Evolutionary conservation across 192 early-diverging fungal genomes (phyloP).

Genomic region (Coemansia sp.): DNA sequence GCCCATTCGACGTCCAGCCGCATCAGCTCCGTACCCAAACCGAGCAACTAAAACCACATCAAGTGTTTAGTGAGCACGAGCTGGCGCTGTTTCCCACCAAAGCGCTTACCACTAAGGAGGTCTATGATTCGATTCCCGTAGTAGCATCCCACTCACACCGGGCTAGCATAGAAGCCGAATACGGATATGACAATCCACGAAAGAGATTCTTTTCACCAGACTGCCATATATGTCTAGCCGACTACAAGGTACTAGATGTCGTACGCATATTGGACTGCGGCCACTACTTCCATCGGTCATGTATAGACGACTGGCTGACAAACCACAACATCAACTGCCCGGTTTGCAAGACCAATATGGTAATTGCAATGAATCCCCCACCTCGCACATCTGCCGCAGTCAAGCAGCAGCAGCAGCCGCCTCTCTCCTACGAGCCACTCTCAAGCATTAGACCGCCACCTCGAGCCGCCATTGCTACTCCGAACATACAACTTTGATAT

Average conservation of each 20-base stretch:
- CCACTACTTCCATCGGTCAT: constrained; percentile 61
- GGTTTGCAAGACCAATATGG: constrained; percentile 23
- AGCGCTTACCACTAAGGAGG: constrained; percentile 5
- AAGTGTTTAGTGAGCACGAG: constrained; percentile 11
- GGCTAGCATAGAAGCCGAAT: background rate
- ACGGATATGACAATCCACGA: background rate
- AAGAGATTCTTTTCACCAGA: constrained; percentile 17
- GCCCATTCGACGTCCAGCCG: background rate
- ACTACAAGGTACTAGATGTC: constrained; percentile 2
- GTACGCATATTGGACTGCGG: constrained; percentile 37
- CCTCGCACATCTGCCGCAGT: background rate
- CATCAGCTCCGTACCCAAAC: constrained; percentile 2
- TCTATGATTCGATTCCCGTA: background rate
- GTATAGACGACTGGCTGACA: constrained; percentile 56
- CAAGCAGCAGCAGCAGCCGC: background rate
- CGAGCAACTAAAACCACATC: constrained; percentile 1
- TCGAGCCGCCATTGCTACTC: background rate
- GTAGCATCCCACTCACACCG: background rate
- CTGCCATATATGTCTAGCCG: constrained; percentile 15
- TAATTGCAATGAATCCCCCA: constrained; percentile 8
- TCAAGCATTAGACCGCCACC: background rate
- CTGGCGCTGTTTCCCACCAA: constrained; percentile 6
- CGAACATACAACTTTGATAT: background rate
- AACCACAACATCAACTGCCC: constrained; percentile 23
- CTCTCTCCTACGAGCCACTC: background rate